A percentile compares a stretch with the other conserved stretches of the same genome.
phyloP scores from a whole-genome alignment of 2,329 filamentous ascomycete genomes.

The Xenoacremonium recifei region DNA sequence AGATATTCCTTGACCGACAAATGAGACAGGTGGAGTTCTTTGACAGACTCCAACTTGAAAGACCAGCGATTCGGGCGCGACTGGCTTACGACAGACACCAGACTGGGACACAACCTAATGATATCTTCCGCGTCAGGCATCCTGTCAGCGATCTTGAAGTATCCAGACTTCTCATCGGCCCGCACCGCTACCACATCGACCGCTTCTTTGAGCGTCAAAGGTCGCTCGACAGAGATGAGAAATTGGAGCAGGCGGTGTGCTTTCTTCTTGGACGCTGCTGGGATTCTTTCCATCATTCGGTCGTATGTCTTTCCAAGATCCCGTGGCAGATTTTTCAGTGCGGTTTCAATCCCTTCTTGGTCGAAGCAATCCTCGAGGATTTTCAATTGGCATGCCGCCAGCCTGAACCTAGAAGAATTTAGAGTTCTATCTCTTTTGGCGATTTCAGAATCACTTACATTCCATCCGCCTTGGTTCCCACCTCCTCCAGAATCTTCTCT shows the following conservation, averaged over 20 bases:
- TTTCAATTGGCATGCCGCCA: conserved; percentile 28
- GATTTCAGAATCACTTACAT: no score
- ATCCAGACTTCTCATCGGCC: conserved; percentile 6
- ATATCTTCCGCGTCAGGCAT: conserved; percentile 1
- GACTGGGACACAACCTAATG: conserved; percentile 13
- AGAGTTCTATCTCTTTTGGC: no score
- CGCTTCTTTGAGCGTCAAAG: conserved; percentile 16
- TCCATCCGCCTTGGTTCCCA: conserved; percentile 23
- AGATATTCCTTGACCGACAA: conserved; percentile 27
- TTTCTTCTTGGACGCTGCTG: conserved; percentile 4
- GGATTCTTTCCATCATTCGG: conserved; percentile 18
- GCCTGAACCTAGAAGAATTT: conserved; percentile 29
- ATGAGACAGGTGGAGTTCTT: conserved; percentile 22
- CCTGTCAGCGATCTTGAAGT: conserved; percentile 11
- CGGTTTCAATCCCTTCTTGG: conserved; percentile 7
- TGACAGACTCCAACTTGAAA: no score
- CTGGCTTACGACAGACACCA: conserved; percentile 11
- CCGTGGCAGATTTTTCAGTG: conserved; percentile 15
- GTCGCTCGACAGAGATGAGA: conserved; percentile 12
- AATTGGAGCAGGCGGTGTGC: conserved; percentile 23
- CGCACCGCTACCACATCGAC: conserved; percentile 20
- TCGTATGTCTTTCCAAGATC: conserved; percentile 21
- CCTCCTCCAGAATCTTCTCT: conserved; percentile 5
- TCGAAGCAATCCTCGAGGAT: conserved; percentile 15
- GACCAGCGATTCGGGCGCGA: neutral